phyloP scores from a whole-genome alignment of 2,329 filamentous ascomycete genomes.

The Aspergillus neotritici region DNA sequence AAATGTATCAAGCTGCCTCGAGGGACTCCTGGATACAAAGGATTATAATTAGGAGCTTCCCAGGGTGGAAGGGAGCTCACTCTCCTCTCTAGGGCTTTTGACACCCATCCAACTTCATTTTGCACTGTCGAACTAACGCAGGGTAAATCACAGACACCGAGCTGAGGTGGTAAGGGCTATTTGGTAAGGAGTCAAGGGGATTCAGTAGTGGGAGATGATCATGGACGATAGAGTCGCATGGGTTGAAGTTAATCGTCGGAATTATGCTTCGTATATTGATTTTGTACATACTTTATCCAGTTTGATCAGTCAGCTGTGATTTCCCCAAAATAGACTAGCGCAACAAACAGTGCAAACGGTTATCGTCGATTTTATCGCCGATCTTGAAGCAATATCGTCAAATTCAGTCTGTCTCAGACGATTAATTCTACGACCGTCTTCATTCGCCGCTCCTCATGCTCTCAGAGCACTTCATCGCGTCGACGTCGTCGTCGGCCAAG shows the following conservation, averaged over 20 bases:
- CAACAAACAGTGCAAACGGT: constrained; percentile 35
- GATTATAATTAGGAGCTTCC: constrained; percentile 1
- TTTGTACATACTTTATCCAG: too few species aligned
- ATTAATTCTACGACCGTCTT: constrained; percentile 15
- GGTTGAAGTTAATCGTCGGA: too few species aligned
- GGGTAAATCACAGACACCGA: neutral
- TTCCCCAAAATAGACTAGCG: neutral
- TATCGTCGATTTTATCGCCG: constrained; percentile 20
- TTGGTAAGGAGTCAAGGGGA: constrained; percentile 11
- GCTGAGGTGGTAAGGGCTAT: neutral
- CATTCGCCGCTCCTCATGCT: constrained; percentile 36
- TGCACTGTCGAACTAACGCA: too few species aligned
- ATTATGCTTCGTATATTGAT: too few species aligned
- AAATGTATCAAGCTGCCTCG: constrained; percentile 7
- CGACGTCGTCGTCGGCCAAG: constrained; percentile 39
- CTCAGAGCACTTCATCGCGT: constrained; percentile 45
- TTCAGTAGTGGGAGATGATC: neutral
- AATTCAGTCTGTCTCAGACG: constrained; percentile 1
- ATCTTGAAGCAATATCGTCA: neutral
- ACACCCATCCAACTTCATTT: too few species aligned
- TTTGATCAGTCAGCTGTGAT: too few species aligned
- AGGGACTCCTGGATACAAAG: constrained; percentile 9
- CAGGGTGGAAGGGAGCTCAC: constrained; percentile 1
- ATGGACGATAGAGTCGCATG: neutral
- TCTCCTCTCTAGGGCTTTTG: too few species aligned